Base-by-base conservation (phyloP, 2,329 filamentous ascomycete species). In the Didymellaceae sp. region DNA sequence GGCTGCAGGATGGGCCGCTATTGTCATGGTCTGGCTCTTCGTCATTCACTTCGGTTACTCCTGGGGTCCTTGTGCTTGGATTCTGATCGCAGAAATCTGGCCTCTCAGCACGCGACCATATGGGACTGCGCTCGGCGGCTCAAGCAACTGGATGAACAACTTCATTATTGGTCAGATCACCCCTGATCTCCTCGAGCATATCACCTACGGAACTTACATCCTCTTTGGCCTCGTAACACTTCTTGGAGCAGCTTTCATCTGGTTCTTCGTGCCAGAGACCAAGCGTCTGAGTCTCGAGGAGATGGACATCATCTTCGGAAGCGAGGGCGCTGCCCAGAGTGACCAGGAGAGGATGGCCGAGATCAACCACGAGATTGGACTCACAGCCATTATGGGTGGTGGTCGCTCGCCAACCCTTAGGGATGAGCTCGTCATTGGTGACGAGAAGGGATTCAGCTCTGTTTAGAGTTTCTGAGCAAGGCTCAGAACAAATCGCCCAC, bases 11-110 rank as follows among this genome's bases (percentile, higher is more conserved):
- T 91, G 89, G 89, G 88, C 77, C 4, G 82, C 86, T 0, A 86
- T 83, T 5, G 78, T 70, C 43, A 87, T 89, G 82, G 84, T 89
- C 7, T 91, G 88, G 87, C 77, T 91, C 0, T 91, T 89, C 57
- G 84, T 89, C 21, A 77, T 89, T 22, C 82, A 88, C 70, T 91
- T 91, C 63, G 89, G 86, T 22, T 90, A 89, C 67, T 85, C 82
- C 0, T 91, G 88, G 88, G 86, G 87, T 0, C 88, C 87, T 2
- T 87, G 84, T 61, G 82, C 85, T 0, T 91, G 88, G 88, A 88
- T 90, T 53, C 79, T 91, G 46, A 81, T 90, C 1, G 83, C 86
- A 2, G 88, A 91, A 72, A 84, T 91, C 32, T 91, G 86, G 85
- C 88, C 88, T 0, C 73, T 90, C 5, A 86, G 82, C 50, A 85